Conservation (phyloP, 1,139 yeast genomes). For the Zhuliangozyma parablackwelliae region DNA sequence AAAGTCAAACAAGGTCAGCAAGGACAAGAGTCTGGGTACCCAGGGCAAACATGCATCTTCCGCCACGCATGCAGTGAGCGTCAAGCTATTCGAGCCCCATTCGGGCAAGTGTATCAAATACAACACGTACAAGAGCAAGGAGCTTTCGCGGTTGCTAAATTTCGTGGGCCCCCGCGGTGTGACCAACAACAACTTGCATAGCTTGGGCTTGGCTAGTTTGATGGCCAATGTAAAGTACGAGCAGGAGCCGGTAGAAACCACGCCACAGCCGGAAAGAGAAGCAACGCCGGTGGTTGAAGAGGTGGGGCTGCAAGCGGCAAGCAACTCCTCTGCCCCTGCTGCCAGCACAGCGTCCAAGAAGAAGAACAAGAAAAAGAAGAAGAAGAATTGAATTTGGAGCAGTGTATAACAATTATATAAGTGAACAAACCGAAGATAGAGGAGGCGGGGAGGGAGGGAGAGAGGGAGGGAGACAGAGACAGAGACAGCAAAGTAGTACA, state of each 20-base stretch:
- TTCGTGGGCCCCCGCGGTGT: conserved; percentile 88
- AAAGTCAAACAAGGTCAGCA: conserved; percentile 5
- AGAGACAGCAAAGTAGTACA: too few relatives aligned
- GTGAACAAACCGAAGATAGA: too few relatives aligned
- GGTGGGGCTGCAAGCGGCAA: too few relatives aligned
- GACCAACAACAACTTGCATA: conserved; percentile 12
- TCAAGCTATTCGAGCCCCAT: conserved; percentile 70
- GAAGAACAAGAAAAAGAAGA: conserved; percentile 22
- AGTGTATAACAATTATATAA: too few relatives aligned
- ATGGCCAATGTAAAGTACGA: conserved; percentile 41
- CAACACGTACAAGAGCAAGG: conserved; percentile 65
- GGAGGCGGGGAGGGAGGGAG: too few relatives aligned
- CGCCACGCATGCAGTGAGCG: conserved; percentile 37
- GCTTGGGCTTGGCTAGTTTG: conserved; percentile 36
- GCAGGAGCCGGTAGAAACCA: conserved; percentile 15
- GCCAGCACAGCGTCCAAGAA: conserved; percentile 12
- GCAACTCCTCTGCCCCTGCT: conserved; percentile 2
- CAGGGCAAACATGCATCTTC: conserved; percentile 9
- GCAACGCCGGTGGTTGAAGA: conserved; percentile 3
- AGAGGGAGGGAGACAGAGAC: too few relatives aligned
- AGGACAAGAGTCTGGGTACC: conserved; percentile 4
- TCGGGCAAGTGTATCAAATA: conserved; percentile 65
- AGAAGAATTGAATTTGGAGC: conserved; percentile 21
- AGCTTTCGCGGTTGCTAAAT: conserved; percentile 70
- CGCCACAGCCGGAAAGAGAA: conserved; percentile 9